Evolutionary conservation across 2,329 filamentous ascomycete species (phyloP).

Genomic region (Cylindrodendrum hubeiense): DNA sequence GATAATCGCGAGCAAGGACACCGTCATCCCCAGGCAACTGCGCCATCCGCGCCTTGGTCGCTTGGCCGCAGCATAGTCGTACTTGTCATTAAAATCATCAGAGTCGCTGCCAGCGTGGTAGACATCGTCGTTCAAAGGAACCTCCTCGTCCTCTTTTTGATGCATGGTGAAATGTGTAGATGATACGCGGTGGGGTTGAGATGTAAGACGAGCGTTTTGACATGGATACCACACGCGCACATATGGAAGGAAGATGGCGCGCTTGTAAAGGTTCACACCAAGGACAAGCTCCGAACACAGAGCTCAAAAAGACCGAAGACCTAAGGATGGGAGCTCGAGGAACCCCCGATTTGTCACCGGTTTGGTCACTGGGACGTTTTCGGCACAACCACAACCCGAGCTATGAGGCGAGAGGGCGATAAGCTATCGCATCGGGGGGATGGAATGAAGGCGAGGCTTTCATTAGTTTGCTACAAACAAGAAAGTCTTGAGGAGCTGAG

Average conservation of each 20-base stretch:
- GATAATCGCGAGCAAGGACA: slow-evolving; percentile 17
- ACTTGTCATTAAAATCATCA: slow-evolving; percentile 34
- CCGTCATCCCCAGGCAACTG: slow-evolving; percentile 27
- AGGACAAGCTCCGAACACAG: slow-evolving; percentile 21
- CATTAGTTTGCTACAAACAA: slow-evolving; percentile 24
- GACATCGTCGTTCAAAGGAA: slow-evolving; percentile 28
- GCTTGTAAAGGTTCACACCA: slow-evolving; percentile 1
- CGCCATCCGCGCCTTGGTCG: slow-evolving; percentile 28
- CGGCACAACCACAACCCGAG: slow-evolving; percentile 21
- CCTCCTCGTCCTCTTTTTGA: slow-evolving; percentile 40
- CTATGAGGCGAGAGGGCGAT: slow-evolving; percentile 21
- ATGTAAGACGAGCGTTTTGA: background rate
- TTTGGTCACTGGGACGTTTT: slow-evolving; percentile 15
- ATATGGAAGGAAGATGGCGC: background rate
- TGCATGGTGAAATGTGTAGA: slow-evolving; percentile 26
- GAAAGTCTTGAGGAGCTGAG: slow-evolving; percentile 13
- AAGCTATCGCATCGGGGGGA: slow-evolving; percentile 12
- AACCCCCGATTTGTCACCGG: slow-evolving; percentile 13
- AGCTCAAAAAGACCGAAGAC: slow-evolving; percentile 1
- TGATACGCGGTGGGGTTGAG: background rate
- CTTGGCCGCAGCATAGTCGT: slow-evolving; percentile 27
- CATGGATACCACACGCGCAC: background rate
- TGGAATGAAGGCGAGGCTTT: slow-evolving; percentile 22
- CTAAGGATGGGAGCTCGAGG: slow-evolving; percentile 20
- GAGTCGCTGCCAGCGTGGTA: slow-evolving; percentile 31